Evolutionary conservation across 495 filamentous ascomycete genomes (phyloP).

Genomic region (Daldinia loculata): DNA sequence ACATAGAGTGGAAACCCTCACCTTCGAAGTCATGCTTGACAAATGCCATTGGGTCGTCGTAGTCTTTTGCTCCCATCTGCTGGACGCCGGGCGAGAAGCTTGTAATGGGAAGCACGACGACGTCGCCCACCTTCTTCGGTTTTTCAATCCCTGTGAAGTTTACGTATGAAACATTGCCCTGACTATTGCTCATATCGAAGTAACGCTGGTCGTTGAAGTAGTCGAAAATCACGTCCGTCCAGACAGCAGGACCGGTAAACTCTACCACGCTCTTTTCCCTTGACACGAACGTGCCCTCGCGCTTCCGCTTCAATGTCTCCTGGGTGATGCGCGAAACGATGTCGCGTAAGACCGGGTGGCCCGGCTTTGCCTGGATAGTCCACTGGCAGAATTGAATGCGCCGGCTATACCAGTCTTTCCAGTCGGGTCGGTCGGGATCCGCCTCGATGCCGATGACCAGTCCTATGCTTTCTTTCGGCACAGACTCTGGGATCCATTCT

Average conservation of each 20-base stretch:
- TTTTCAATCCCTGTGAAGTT: conserved; percentile 88
- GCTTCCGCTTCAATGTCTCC: conserved; percentile 79
- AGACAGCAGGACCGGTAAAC: conserved; percentile 92
- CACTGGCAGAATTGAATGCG: conserved; percentile 98
- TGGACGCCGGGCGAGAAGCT: conserved; percentile 95
- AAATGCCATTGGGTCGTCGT: conserved; percentile 96
- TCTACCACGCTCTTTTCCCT: conserved; percentile 88
- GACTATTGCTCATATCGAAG: conserved; percentile 79
- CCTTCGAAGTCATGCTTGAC: conserved; percentile 98
- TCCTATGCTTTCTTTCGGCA: conserved; percentile 79
- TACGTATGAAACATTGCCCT: conserved; percentile 79
- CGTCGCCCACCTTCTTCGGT: conserved; percentile 89
- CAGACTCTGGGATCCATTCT: conserved; percentile 84
- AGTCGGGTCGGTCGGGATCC: conserved; percentile 91
- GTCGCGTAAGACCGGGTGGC: conserved; percentile 89
- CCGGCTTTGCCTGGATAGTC: conserved; percentile 96
- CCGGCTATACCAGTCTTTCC: conserved; percentile 94
- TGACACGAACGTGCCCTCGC: conserved; percentile 70
- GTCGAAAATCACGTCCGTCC: conserved; percentile 91
- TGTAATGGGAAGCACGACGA: conserved; percentile 93
- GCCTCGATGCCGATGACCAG: conserved; percentile 95
- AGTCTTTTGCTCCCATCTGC: conserved; percentile 91
- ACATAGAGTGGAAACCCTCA: conserved; percentile 47
- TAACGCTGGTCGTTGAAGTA: conserved; percentile 94
- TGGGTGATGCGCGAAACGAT: conserved; percentile 86